These are phyloP conservation scores for Gaultheria prostrata DNA, from an alignment of 148 eudicot species.

Conservation along the genomic window DNA sequence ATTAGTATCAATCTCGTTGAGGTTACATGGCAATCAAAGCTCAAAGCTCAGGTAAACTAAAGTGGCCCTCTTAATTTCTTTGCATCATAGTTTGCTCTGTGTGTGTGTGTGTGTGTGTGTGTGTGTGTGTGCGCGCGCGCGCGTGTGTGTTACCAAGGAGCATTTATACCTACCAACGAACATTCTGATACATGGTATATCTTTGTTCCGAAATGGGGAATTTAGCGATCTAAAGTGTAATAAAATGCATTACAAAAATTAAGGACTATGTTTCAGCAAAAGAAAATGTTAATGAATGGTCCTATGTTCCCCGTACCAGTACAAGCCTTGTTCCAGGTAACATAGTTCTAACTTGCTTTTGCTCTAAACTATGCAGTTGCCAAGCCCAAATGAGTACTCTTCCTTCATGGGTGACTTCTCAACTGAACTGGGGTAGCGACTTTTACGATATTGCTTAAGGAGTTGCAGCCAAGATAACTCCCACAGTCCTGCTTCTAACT, in stretches of 20 bases:
- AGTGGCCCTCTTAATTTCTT: not conserved
- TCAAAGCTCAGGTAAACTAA: constrained; percentile 84
- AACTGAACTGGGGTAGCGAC: constrained; percentile 93
- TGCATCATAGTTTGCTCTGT: not conserved
- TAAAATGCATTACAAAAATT: not conserved
- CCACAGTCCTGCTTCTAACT: constrained; percentile 81
- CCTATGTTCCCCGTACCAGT: not conserved
- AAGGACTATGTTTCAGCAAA: not conserved
- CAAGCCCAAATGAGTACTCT: constrained; percentile 95
- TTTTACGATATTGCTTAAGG: constrained; percentile 98
- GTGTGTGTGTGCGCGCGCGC: not conserved
- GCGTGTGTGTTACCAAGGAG: not conserved
- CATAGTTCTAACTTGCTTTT: not conserved
- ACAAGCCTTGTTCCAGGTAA: not conserved
- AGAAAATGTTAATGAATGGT: not conserved
- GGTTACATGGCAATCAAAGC: constrained; percentile 99
- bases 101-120: not conserved
- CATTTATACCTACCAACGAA: not conserved
- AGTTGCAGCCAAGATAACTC: constrained; percentile 92
- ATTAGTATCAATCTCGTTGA: constrained; percentile 96
- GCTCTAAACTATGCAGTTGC: constrained; percentile 53
- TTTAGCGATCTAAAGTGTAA: not conserved
- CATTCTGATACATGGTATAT: not conserved
- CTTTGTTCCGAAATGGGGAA: not conserved
- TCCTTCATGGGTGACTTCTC: constrained; percentile 99